Evolutionary conservation across 805 yeast species (phyloP).

Genomic region (Candida quercuum): DNA sequence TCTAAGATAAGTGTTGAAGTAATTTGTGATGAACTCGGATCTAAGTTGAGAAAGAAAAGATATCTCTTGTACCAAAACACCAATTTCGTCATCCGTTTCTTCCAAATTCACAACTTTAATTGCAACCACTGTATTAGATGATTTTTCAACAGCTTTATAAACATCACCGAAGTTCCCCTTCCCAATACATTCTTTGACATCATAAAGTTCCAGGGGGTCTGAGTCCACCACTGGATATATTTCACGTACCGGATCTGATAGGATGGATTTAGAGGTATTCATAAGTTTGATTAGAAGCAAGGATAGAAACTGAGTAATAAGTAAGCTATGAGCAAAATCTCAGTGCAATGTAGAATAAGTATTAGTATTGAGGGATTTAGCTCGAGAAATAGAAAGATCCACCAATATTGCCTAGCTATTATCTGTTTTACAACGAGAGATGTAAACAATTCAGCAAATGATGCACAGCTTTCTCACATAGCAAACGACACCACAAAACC

Average conservation of each 20-base stretch:
- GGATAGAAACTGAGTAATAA: no score
- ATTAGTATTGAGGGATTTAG: no score
- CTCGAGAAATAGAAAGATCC: no score
- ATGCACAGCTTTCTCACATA: no score
- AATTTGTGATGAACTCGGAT: constrained; percentile 58
- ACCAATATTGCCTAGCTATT: no score
- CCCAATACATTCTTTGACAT: constrained; percentile 58
- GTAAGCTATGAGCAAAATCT: no score
- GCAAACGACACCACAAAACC: no score
- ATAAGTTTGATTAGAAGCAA: neutral
- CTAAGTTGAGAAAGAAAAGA: constrained; percentile 61
- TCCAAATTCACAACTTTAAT: constrained; percentile 85
- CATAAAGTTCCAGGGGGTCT: constrained; percentile 27
- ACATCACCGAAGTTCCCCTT: constrained; percentile 88
- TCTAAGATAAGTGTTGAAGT: constrained; percentile 55
- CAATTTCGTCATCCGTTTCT: constrained; percentile 69
- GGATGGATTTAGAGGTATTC: no score
- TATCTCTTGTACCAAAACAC: constrained; percentile 69
- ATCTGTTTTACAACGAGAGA: no score
- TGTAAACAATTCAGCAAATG: no score
- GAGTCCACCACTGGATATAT: neutral
- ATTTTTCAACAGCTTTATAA: constrained; percentile 44
- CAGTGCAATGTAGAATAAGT: no score
- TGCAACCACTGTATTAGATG: constrained; percentile 53
- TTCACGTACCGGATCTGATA: no score